A percentile compares a stretch with the other conserved stretches of the same genome.
Conservation (phyloP, 176 grass and related monocot species). For the Carex littledalei region DNA sequence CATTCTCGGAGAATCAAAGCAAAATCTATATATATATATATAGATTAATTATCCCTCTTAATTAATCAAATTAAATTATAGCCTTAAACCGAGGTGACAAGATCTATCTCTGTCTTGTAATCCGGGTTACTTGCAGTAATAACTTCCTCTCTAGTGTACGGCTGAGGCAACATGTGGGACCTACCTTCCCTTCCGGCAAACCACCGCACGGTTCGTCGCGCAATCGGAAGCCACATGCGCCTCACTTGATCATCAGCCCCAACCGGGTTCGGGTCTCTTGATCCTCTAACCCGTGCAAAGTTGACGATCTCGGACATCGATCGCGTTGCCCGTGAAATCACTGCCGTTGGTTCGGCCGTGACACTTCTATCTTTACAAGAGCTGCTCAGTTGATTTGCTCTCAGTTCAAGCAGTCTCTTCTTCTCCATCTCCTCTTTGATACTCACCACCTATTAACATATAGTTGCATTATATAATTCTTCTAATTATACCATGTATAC, state of each 20-base stretch:
- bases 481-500: neutral
- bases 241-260: constrained; percentile 36
- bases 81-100: constrained; percentile 14
- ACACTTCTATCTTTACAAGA: neutral
- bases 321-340: constrained; percentile 41
- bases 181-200: constrained; percentile 35
- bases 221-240: constrained; percentile 69
- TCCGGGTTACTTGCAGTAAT: neutral
- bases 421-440: constrained; percentile 43
- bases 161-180: neutral
- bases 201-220: constrained; percentile 63
- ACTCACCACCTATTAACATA: neutral
- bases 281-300: constrained; percentile 34
- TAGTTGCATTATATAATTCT: neutral
- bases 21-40: neutral
- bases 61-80: neutral
- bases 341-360: constrained; percentile 22
- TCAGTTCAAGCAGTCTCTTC: constrained; percentile 38
- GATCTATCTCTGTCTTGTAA: constrained; percentile 9
- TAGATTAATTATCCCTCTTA: neutral
- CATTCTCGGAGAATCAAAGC: neutral
- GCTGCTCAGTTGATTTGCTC: neutral
- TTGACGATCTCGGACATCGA: constrained; percentile 92
- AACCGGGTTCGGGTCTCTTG: constrained; percentile 14
- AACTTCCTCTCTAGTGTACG: neutral